Percentiles rank a stretch among this genome's conserved stretches.
These are phyloP conservation scores for Ramalina peruviana DNA, from an alignment of 495 filamentous ascomycete genomes.

Conservation along the genomic window DNA sequence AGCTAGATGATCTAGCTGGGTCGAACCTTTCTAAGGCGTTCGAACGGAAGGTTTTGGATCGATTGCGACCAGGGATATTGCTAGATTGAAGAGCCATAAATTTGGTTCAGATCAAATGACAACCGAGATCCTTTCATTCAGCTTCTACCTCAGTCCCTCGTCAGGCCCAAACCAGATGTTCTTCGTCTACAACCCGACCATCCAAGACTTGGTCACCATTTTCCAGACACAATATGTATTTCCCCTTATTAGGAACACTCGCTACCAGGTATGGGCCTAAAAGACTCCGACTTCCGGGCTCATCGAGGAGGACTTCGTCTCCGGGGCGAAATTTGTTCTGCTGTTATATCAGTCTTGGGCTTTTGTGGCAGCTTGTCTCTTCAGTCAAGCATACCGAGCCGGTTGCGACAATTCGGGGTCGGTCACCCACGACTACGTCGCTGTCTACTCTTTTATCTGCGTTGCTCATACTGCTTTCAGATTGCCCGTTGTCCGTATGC, in stretches of 20 bases:
- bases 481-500: background rate
- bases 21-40: background rate
- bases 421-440: background rate
- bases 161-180: background rate
- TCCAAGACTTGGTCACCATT: slow-evolving; percentile 1
- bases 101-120: background rate
- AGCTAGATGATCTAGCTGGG: background rate
- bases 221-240: slow-evolving; percentile 4
- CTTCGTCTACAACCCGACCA: slow-evolving; percentile 2
- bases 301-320: background rate
- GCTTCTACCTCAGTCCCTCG: background rate
- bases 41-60: background rate
- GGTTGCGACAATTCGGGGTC: background rate
- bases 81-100: background rate
- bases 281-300: slow-evolving; percentile 1
- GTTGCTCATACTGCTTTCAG: background rate
- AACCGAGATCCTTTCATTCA: background rate
- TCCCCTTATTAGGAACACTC: background rate
- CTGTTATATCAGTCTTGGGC: background rate
- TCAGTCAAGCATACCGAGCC: background rate
- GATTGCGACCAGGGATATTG: background rate
- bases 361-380: background rate
- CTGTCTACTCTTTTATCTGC: background rate
- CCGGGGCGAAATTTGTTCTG: background rate
- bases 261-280: slow-evolving; percentile 2